Evolutionary conservation across 345 rosid species (phyloP).

Genomic region (Euphorbia tirucalli): DNA sequence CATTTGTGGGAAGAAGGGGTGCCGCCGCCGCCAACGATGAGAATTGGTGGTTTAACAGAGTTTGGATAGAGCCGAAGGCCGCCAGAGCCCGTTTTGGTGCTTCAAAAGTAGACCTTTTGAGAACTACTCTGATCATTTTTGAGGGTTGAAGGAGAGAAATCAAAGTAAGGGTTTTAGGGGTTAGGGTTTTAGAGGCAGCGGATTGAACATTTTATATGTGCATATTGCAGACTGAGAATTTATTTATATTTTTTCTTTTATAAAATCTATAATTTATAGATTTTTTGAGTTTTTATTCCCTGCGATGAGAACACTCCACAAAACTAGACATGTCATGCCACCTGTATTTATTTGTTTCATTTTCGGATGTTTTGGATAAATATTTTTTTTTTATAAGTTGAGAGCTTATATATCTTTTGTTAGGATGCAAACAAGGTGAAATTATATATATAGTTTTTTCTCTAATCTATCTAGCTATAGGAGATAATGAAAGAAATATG

Average conservation of each 20-base stretch:
- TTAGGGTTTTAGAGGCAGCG: conserved; percentile 7
- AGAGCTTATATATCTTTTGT: too few relatives aligned
- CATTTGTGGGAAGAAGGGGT: background rate
- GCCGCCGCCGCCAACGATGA: conserved; percentile 1
- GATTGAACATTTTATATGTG: background rate
- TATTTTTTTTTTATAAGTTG: too few relatives aligned
- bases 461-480: too few relatives aligned
- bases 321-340: background rate
- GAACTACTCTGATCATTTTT: conserved; percentile 44
- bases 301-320: background rate
- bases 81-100: conserved; percentile 33
- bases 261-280: background rate
- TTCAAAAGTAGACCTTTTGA: conserved; percentile 37
- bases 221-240: too few relatives aligned
- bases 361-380: too few relatives aligned
- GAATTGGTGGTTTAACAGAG: conserved; percentile 21
- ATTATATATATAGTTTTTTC: too few relatives aligned
- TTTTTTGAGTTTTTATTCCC: background rate
- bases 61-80: conserved; percentile 26
- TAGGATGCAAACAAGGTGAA: too few relatives aligned
- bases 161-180: background rate
- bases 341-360: background rate
- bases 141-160: background rate
- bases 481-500: too few relatives aligned
- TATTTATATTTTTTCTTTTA: too few relatives aligned